Evolutionary conservation across 1,284 basidiomycete genomes (phyloP).

Genomic region (Trichosporon asahii): DNA sequence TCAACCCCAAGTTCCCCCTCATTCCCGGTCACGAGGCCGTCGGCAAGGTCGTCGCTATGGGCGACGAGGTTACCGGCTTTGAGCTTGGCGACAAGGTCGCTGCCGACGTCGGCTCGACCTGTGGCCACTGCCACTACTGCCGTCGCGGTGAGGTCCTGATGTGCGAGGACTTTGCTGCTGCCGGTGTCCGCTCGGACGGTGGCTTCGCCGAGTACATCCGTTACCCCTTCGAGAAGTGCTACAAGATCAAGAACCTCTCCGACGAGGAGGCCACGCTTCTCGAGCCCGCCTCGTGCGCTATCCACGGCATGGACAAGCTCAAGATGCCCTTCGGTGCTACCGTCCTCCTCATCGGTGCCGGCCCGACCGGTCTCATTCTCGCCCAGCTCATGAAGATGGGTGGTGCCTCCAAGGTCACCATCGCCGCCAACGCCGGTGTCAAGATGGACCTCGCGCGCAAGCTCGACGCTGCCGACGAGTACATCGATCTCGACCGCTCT

Average conservation of each 20-base stretch:
- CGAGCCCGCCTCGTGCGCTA: constrained; percentile 80
- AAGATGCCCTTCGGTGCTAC: constrained; percentile 71
- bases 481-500: constrained; percentile 72
- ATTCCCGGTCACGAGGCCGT: constrained; percentile 80
- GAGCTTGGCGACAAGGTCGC: constrained; percentile 70
- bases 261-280: constrained; percentile 84
- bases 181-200: constrained; percentile 71
- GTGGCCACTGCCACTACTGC: constrained; percentile 77
- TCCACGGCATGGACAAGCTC: constrained; percentile 82
- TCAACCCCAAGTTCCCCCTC: constrained; percentile 73
- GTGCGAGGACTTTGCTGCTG: constrained; percentile 73
- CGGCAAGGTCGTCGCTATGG: constrained; percentile 64
- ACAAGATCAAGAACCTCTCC: constrained; percentile 77
- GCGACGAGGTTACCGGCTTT: constrained; percentile 68
- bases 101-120: constrained; percentile 62
- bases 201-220: constrained; percentile 84
- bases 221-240: constrained; percentile 67
- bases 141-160: constrained; percentile 67
- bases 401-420: constrained; percentile 68
- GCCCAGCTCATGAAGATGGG: constrained; percentile 80
- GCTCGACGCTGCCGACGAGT: constrained; percentile 71
- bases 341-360: constrained; percentile 63
- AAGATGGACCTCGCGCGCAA: constrained; percentile 77
- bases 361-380: constrained; percentile 74
- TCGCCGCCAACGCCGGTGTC: constrained; percentile 78